These are phyloP conservation scores for Solanum clarkiae DNA, from an alignment of 257 asterid genomes.

Conservation along the genomic window DNA sequence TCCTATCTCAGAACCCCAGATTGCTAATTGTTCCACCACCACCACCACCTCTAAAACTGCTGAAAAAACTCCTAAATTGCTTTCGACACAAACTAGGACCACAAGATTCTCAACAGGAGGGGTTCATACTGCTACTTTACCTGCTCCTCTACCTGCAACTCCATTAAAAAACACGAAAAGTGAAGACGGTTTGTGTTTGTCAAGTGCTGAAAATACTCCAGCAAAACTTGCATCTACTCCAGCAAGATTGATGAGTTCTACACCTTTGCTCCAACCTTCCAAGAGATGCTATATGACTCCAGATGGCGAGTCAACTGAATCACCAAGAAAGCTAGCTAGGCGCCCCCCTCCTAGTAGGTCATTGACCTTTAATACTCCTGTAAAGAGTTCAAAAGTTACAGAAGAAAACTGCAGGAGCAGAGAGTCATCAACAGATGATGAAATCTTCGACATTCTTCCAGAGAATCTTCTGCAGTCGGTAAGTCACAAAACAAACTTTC, in stretches of 20 bases:
- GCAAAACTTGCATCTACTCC: constrained; percentile 36
- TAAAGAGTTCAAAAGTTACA: constrained; percentile 24
- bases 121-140: background rate
- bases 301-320: constrained; percentile 24
- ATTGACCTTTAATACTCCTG: constrained; percentile 64
- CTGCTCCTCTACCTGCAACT: constrained; percentile 25
- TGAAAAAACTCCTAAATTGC: background rate
- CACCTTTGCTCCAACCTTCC: constrained; percentile 49
- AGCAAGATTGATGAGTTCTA: constrained; percentile 43
- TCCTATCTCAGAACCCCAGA: background rate
- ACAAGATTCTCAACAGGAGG: background rate
- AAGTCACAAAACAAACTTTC: constrained; percentile 1
- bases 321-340: constrained; percentile 43
- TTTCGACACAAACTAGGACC: background rate
- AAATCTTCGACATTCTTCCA: constrained; percentile 42
- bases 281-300: constrained; percentile 72
- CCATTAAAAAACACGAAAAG: constrained; percentile 21
- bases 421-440: constrained; percentile 18
- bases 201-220: constrained; percentile 33
- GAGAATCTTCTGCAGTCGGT: constrained; percentile 58
- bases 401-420: constrained; percentile 7
- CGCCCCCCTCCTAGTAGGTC: constrained; percentile 65
- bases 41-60: background rate
- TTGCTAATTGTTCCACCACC: background rate
- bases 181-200: constrained; percentile 2